Evolutionary conservation across 148 eudicot genomes (phyloP).

Genomic region (Arctostaphylos glauca): DNA sequence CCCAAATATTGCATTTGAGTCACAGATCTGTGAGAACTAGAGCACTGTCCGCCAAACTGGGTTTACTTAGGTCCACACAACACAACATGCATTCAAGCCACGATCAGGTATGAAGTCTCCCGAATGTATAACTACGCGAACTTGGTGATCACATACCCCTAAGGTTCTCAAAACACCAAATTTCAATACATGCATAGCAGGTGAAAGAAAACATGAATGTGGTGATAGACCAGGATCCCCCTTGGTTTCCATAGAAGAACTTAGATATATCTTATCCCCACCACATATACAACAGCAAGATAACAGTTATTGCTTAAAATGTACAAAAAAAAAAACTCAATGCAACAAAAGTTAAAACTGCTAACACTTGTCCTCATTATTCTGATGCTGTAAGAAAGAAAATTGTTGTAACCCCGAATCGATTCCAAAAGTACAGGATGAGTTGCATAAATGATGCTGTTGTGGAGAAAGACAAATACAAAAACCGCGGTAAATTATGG

Average conservation of each 20-base stretch:
- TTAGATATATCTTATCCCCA: neutral
- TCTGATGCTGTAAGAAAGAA: neutral
- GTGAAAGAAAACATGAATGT: neutral
- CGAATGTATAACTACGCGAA: neutral
- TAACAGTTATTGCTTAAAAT: neutral
- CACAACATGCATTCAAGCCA: neutral
- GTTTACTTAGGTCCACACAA: neutral
- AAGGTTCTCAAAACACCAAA: neutral
- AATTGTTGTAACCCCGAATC: constrained; percentile 66
- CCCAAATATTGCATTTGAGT: neutral
- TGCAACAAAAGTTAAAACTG: neutral
- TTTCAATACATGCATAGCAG: neutral
- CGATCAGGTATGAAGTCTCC: neutral
- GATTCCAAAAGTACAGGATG: constrained; percentile 93
- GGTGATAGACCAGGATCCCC: neutral
- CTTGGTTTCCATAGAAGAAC: neutral
- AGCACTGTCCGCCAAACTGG: neutral
- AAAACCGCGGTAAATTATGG: constrained; percentile 56
- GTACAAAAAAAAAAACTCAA: neutral
- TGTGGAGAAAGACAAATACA: constrained; percentile 90
- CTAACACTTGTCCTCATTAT: neutral
- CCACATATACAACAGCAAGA: neutral
- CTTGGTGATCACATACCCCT: neutral
- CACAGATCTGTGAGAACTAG: neutral
- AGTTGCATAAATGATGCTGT: constrained; percentile 97